Evolutionary conservation across 2,329 filamentous ascomycete genomes (phyloP), one percentile per base, ranked within the genome.

Genomic region (Penicillium palitans): DNA sequence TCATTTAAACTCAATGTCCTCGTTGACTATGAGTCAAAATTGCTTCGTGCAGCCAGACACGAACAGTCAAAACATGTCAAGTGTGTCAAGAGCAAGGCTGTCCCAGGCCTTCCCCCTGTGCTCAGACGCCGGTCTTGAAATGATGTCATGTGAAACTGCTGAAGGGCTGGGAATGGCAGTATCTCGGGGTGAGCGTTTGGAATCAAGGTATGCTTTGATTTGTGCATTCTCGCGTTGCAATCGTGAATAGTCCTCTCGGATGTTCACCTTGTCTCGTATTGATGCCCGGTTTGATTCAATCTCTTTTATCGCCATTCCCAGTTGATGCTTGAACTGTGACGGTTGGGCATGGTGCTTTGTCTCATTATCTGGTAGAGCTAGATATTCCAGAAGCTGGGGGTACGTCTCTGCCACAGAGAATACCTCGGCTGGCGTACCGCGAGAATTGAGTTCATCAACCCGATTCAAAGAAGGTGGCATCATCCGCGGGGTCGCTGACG

Each of bases 201-300:
- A 57, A 29, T 65, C 58, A 29, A 67, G 52, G 35, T 62, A 62
- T 4, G 55, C 60, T 49, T 62, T 66, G 41, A 70, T 55, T 29
- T 66, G 66, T 4, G 61, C 52, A 37, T 70, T 68, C 29, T 71
- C 67, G 1, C 60, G 61, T 42, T 63, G 64, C 46, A 71, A 55
- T 33, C 53, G 61, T 12, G 54, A 46, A 42, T 68, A 70, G 33
- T 73, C 68, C 10, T 65, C 58, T 25, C 46, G 58, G 27, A 72
- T 52, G 2, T 55, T 56, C 31, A 63, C 53, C 4, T 62, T 48
- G 17, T 68, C 69, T 37, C 57, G 52, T 25, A 66, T 53, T 27
- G 65, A 47, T 21, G 59, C 42, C 12, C 60, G 55, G 25, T 67
- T 55, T 6, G 64, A 61, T 42, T 71, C 66, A 4, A 67, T 56